Percentiles rank a stretch among this genome's conserved stretches.
These are phyloP conservation scores for Tuber umbilicatum DNA, from an alignment of 495 filamentous ascomycete species.

Conservation along the genomic window DNA sequence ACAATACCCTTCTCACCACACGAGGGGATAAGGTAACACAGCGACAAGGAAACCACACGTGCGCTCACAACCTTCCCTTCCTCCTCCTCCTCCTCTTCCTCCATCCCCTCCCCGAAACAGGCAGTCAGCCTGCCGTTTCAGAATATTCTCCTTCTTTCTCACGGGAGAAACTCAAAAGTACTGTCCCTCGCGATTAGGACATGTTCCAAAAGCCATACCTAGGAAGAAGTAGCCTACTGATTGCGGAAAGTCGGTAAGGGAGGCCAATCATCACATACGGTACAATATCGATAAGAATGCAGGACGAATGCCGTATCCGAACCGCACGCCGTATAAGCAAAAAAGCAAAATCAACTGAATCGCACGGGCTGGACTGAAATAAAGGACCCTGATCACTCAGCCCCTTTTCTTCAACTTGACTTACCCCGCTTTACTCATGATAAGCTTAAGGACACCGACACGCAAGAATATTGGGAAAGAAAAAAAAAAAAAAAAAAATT, in stretches of 20 bases:
- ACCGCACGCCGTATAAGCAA: not conserved
- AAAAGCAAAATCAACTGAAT: not conserved
- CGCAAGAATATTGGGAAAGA: not conserved
- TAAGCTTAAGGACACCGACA: not conserved
- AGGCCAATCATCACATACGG: not conserved
- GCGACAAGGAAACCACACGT: not conserved
- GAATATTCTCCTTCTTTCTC: not conserved
- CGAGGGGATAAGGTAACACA: not conserved
- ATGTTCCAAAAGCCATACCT: not conserved
- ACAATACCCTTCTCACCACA: not conserved
- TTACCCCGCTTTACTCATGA: not conserved
- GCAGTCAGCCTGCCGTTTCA: not conserved
- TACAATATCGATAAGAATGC: not conserved
- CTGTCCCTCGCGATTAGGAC: not conserved
- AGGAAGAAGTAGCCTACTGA: not conserved
- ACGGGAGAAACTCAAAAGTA: not conserved
- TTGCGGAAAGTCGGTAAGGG: not conserved
- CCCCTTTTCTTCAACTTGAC: not conserved
- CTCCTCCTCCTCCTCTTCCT: not conserved
- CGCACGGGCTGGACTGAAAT: not conserved
- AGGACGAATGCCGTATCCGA: not conserved
- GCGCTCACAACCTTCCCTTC: not conserved
- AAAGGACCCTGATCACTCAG: not conserved
- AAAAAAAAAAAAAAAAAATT: not conserved
- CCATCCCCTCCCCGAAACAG: not conserved